A percentile compares a stretch with the other conserved stretches of the same genome.
These are phyloP conservation scores for Penicillium italicum DNA, from an alignment of 2,329 filamentous ascomycete genomes.

Conservation along the genomic window DNA sequence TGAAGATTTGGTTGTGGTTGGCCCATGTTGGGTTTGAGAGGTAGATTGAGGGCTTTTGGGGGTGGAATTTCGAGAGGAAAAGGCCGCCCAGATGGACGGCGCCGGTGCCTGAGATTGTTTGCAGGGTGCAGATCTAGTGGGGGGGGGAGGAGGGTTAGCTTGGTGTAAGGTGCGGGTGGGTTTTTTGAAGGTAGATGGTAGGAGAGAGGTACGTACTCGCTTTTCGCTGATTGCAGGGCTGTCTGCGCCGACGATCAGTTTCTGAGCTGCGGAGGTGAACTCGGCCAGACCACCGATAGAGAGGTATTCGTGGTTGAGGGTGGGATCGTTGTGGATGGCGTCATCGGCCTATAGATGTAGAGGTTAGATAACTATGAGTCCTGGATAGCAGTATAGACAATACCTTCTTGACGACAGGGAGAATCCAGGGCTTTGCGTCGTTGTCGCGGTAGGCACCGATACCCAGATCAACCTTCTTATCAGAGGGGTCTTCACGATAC, in stretches of 20 bases:
- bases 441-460: conserved; percentile 94
- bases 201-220: conserved; percentile 51
- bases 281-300: conserved; percentile 84
- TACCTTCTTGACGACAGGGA: conserved; percentile 96
- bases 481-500: conserved; percentile 71
- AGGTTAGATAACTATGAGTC: background rate
- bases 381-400: background rate
- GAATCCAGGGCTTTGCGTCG: conserved; percentile 93
- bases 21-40: conserved; percentile 95
- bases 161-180: background rate
- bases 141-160: background rate
- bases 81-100: conserved; percentile 89
- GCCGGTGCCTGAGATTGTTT: conserved; percentile 96
- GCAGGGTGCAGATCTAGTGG: conserved; percentile 64
- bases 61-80: conserved; percentile 91
- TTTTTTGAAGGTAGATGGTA: background rate
- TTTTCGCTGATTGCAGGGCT: conserved; percentile 82
- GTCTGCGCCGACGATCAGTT: conserved; percentile 76
- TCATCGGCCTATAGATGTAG: conserved; percentile 70
- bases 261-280: conserved; percentile 86
- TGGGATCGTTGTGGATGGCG: conserved; percentile 79
- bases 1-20: conserved; percentile 98
- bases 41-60: conserved; percentile 68
- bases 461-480: conserved; percentile 89
- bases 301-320: conserved; percentile 96